Percentiles rank a stretch among this genome's conserved stretches.
Conservation (phyloP, 2,329 filamentous ascomycete species). For the Pseudocercospora macadamiae region DNA sequence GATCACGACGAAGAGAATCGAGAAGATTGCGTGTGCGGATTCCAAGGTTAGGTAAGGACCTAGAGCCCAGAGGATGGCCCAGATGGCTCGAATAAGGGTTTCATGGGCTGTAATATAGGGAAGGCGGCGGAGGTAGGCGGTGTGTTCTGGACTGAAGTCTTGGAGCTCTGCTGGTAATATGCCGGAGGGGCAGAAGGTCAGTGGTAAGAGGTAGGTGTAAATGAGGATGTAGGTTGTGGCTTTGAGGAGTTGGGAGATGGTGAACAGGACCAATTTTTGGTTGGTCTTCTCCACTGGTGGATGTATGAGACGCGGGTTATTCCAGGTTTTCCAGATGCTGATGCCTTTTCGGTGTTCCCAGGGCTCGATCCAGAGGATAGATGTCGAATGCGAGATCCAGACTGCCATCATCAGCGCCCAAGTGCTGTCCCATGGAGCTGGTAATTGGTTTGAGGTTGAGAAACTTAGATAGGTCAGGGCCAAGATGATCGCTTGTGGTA, state of each 20-base stretch:
- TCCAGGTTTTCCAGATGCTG: neutral
- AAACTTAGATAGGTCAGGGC: neutral
- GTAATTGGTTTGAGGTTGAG: neutral
- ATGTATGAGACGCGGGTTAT: constrained; percentile 1
- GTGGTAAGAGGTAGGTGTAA: neutral
- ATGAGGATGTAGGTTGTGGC: neutral
- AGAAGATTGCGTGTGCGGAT: neutral
- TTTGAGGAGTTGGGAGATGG: neutral
- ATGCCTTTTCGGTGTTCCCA: neutral
- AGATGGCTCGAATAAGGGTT: neutral
- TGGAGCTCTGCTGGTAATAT: neutral
- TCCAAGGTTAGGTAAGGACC: neutral
- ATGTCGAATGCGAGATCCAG: neutral
- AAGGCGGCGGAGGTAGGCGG: neutral
- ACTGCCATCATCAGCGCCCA: constrained; percentile 7
- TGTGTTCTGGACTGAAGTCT: neutral
- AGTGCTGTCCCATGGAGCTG: neutral
- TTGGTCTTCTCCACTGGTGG: neutral
- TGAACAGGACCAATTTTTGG: neutral
- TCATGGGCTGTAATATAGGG: neutral
- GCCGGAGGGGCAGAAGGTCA: neutral
- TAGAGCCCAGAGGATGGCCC: constrained; percentile 1
- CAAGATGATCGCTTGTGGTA: neutral
- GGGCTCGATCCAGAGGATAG: constrained; percentile 1
- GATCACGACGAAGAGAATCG: constrained; percentile 13